Evolutionary conservation across 2,329 filamentous ascomycete genomes (phyloP), one percentile per base, ranked within the genome.

Genomic region (Paradendryphiella salina): DNA sequence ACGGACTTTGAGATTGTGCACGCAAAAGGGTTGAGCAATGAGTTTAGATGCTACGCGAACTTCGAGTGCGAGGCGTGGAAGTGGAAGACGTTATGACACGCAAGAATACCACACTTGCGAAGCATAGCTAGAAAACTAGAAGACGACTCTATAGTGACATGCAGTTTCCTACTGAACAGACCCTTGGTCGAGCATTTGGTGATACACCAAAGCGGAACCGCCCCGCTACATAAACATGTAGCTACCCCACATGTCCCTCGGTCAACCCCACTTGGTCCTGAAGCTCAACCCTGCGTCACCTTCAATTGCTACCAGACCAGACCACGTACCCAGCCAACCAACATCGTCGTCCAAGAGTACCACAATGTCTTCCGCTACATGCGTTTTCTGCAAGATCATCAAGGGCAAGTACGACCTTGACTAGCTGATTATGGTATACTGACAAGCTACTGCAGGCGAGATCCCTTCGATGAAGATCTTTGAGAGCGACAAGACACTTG

Each of bases 351-450:
- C 17, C 18, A 57, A 47, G 64, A 67, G 63, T 50, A 70, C 67
- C 67, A 66, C 54, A 66, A 82, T 84, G 78, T 81, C 86, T 48
- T 80, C 86, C 56, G 82, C 86, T 46, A 80, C 87, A 57, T 99
- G 94, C 74, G 90, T 97, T 71, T 99, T 99, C 80, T 99, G 94
- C 82, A 96, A 90, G 76, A 97, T 99, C 73, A 88, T 99, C 79
- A 95, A 96, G 83, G 93, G 93, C 84, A 75, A 45, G 65, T 37
- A 20, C 21, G 28, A 18, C 20, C 20, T 43, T 23, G 21, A 42
- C 36, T 17, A 29, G 34, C n/a, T 13, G n/a, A 5, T 9, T 17
- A 17, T 4, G 13, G 8, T 4, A 23, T 18, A 36, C 48, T 40
- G 20, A 50, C 35, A 14, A 18, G 23, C 14, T 31, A 8, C 11